Base-by-base conservation (phyloP, 495 filamentous ascomycete species). In the Lepraria neglecta region DNA sequence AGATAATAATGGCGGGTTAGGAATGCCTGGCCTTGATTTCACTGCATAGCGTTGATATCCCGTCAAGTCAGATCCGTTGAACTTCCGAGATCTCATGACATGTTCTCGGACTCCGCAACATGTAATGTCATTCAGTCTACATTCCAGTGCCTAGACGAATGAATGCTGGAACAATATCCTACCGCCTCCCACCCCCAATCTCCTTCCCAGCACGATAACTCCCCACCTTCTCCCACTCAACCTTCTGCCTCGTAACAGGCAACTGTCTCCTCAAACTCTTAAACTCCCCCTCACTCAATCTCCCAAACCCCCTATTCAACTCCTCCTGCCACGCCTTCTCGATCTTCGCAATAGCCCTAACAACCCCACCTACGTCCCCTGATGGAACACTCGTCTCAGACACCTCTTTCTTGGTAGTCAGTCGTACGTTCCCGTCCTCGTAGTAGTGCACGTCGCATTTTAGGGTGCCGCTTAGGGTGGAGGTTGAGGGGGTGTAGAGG, bases 201-300 rank as follows among this genome's bases (percentile, higher is more conserved):
- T 67, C 65, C 52, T 65, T 69, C 27, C 67, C 67, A 69, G 96
- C 75, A 58, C 91, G 75, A 75, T 98, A 98, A 63, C 90, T 91
- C n/a, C 88, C 86, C 65, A 99, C 90, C 78, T 96, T 97, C 74
- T 99, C 94, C 95, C 95, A 99, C 75, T 97, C 94, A 56, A 99
- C 90, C 81, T 96, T 97, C 79, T 99, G 95, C 72, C 95, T 84
- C 61, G 94, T 97, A 45, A 99, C 88, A 9, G 95, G 95, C 69
- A 99, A 76, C 73, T 97, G 95, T 72, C 95, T 82, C 66, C 95
- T 82, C 68, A 99, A 76, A 14, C 84, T 82, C 84, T 97, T 97
- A 76, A 99, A 99, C 5, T 89, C 87, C 2, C 91, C 92, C 77
- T 99, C 94, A 67, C 89, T 90, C 72, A 97, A 78, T 61, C 79